Evolutionary conservation across 2,329 filamentous ascomycete genomes (phyloP), one percentile per base, ranked within the genome.

Genomic region (Colletotrichum gloeosporioides): DNA sequence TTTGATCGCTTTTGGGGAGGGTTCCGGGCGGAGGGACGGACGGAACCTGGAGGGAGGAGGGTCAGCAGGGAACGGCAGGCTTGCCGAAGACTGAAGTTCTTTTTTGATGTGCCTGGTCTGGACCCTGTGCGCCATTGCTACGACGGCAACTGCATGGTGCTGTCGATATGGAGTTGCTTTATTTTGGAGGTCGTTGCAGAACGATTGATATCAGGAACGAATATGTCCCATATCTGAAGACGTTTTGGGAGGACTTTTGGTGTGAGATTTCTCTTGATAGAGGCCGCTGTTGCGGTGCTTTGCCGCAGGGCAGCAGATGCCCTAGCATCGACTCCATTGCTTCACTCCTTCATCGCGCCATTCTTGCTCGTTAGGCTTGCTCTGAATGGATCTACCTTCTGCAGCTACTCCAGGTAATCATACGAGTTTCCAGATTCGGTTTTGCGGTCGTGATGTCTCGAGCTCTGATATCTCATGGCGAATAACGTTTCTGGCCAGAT

Each of bases 1-100:
- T 44, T 66, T 39, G 49, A 16, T 73, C 69, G 55, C 55, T 63
- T 73, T 68, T 6, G 69, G 69, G 32, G 18, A 31, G 31, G 34
- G 22, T 31, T 39, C 62, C 63, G 69, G 62, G 25, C 63, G 22
- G 9, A 13, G 44, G 44, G n/a, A 53, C 44, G 44, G 44, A 53
- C 18, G 39, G 15, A 36, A 36, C 34, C 34, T 36, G 13, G 39
- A 1, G 39, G 39, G 39, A 3, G 22, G 39, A n/a, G 44, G 44
- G 44, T 53, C 44, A 53, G 44, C 68, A 63, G 32, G 66, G 66
- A 68, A 61, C 25, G 25, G 55, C 34, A 39, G 39, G 12, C 66
- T 53, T 53, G 44, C 44, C n/a, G 44, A 22, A 13, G 44, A 53
- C n/a, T 22, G 12, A 53, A 8, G n/a, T 53, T 53, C 44, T 53